Evolutionary conservation across 2,329 filamentous ascomycete genomes (phyloP), one percentile per base, ranked within the genome.

Genomic region (Fusarium multiceps): DNA sequence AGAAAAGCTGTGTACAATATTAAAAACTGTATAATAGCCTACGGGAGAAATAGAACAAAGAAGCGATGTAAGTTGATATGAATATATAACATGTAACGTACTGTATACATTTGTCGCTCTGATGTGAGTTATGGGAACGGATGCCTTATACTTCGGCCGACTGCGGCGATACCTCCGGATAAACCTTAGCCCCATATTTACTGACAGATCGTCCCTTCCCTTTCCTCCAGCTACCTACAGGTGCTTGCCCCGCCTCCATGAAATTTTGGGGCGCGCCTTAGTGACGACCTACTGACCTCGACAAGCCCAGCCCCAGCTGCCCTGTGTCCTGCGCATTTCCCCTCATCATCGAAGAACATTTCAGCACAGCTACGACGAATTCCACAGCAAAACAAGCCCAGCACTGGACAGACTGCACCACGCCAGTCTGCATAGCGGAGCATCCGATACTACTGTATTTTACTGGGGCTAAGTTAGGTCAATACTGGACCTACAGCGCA

Each of bases 311-410:
- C 23, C 49, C 49, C 21, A 40, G 48, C 48, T 27, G 49, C 16
- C 23, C 71, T 67, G 70, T 66, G 70, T 70, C 51, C 75, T 77
- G 73, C 74, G 75, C 75, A 78, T 74, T 76, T 78, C 75, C 76
- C 75, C 77, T 78, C 76, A 75, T 76, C 74, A 76, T 74, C 72
- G 63, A 73, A 72, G 80, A 79, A 83, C 77, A 81, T 82, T 80
- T 83, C 81, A 82, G 81, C 79, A 82, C 81, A 81, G 78, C 74
- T 62, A 65, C 61, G 61, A 68, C 62, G 37, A 46, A 70, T 59
- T 63, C 69, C 72, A 74, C 71, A 72, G 55, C 72, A 73, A 71
- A 59, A 54, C 60, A 66, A 23, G 60, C 45, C 23, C 30, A 37
- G 43, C 42, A 42, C 43, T 55, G 45, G n/a, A 47, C 59, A 58